These are phyloP conservation scores for Paramecium caudatum DNA, from an alignment of 73 alveolate species.

Conservation along the genomic window DNA sequence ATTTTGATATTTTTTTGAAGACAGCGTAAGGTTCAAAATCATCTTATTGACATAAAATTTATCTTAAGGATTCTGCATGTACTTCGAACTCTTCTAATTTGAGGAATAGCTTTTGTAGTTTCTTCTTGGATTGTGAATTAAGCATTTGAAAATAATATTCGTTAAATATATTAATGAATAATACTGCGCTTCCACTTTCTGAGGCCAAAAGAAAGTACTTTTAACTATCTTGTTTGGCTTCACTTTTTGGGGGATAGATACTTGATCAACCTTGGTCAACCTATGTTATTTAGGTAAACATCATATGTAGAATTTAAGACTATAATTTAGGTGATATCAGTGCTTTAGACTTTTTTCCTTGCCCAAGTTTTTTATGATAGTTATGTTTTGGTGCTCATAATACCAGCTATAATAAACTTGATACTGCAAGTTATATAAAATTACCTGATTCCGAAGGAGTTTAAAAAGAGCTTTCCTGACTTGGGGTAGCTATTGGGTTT, in stretches of 20 bases:
- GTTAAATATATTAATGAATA: slow-evolving; percentile 52
- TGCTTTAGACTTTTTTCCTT: slow-evolving; percentile 3
- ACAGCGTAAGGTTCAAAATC: slow-evolving; percentile 62
- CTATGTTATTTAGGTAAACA: not conserved
- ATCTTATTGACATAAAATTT: slow-evolving; percentile 39
- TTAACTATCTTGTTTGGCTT: not conserved
- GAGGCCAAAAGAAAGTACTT: not conserved
- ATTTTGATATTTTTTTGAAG: slow-evolving; percentile 26
- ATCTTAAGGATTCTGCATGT: slow-evolving; percentile 52
- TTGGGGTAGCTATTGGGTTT: not conserved
- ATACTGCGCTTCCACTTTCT: slow-evolving; percentile 58
- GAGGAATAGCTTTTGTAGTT: slow-evolving; percentile 17
- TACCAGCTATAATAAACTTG: slow-evolving; percentile 30
- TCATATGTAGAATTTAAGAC: not conserved
- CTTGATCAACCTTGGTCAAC: not conserved
- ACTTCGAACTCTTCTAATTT: slow-evolving; percentile 40
- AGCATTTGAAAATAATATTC: slow-evolving; percentile 43
- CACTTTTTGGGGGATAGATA: slow-evolving; percentile 16
- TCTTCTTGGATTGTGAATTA: slow-evolving; percentile 41
- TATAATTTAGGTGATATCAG: not conserved
- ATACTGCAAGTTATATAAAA: not conserved
- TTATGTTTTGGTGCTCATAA: not conserved
- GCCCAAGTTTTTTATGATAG: not conserved
- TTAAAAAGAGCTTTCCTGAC: not conserved
- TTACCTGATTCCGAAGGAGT: not conserved